Percentiles rank a stretch among this genome's conserved stretches.
Conservation (phyloP, 805 yeast species). For the Candida gorgasii region DNA sequence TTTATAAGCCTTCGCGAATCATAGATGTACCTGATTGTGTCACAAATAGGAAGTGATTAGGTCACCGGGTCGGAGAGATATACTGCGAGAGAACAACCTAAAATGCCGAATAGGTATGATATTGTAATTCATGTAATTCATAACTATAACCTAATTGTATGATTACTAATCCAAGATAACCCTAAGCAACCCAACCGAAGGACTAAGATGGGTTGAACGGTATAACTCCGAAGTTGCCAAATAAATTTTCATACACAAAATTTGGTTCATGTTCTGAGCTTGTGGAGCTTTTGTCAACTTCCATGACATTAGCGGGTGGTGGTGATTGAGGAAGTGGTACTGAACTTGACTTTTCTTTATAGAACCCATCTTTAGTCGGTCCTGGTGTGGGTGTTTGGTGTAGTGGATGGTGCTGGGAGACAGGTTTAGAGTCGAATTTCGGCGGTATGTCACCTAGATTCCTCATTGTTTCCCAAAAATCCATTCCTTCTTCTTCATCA, state of each 20-base stretch:
- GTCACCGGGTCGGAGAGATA: no score
- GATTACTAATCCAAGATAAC: no score
- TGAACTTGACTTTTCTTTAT: constrained; percentile 6
- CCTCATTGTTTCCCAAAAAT: constrained; percentile 72
- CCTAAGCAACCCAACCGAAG: no score
- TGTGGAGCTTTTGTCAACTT: constrained; percentile 3
- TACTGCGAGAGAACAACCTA: not conserved
- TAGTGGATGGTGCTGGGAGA: constrained; percentile 56
- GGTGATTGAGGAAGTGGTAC: not conserved
- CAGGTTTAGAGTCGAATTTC: constrained; percentile 33
- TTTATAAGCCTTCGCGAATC: constrained; percentile 8
- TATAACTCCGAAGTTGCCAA: constrained; percentile 37
- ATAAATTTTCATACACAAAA: constrained; percentile 31
- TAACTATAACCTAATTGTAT: no score
- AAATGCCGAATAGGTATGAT: no score
- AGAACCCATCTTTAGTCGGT: constrained; percentile 1
- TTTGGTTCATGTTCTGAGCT: constrained; percentile 11
- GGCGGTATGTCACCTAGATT: constrained; percentile 42
- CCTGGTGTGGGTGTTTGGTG: constrained; percentile 26
- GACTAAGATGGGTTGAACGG: constrained; percentile 42
- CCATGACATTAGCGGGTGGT: constrained; percentile 2
- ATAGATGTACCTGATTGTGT: not conserved
- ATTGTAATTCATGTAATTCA: no score
- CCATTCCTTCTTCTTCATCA: constrained; percentile 60
- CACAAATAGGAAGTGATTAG: no score